phyloP scores from a whole-genome alignment of 495 filamentous ascomycete genomes.

The Monascus purpureus region DNA sequence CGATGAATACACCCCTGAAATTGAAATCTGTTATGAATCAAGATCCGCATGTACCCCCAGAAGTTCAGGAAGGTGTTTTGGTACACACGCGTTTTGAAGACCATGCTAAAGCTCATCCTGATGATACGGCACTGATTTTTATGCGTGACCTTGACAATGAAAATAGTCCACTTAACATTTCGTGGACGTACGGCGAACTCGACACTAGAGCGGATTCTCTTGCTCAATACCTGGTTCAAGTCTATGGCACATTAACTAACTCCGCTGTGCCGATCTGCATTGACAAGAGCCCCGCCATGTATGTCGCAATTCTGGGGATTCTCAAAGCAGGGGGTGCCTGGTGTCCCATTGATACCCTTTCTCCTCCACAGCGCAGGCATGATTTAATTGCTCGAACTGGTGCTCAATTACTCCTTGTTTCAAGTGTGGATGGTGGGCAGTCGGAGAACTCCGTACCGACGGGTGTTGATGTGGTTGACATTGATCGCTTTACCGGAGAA shows the following conservation, averaged over 20 bases:
- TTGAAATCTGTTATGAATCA: constrained; percentile 14
- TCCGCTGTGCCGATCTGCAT: constrained; percentile 63
- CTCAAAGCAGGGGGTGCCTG: constrained; percentile 45
- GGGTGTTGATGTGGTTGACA: constrained; percentile 11
- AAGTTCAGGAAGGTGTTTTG: constrained; percentile 5
- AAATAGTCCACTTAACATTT: constrained; percentile 4
- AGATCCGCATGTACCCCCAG: constrained; percentile 1
- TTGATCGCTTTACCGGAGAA: constrained; percentile 4
- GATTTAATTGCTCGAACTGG: constrained; percentile 18
- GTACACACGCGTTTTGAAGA: constrained; percentile 17
- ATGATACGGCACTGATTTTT: constrained; percentile 15
- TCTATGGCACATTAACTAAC: constrained; percentile 10
- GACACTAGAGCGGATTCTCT: constrained; percentile 14
- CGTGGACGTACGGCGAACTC: constrained; percentile 19
- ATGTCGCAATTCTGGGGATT: constrained; percentile 65
- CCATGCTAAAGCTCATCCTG: constrained; percentile 8
- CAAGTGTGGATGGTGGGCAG: constrained; percentile 9
- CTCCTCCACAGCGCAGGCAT: constrained; percentile 20
- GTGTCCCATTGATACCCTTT: constrained; percentile 26
- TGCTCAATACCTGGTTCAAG: constrained; percentile 10
- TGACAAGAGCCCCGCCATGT: constrained; percentile 66
- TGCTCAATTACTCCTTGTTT: constrained; percentile 12
- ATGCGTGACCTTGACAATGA: constrained; percentile 12
- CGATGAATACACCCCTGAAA: constrained; percentile 1
- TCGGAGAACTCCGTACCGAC: constrained; percentile 14